Base-by-base conservation (phyloP, 257 asterid species). In the Petunia axillaris region DNA sequence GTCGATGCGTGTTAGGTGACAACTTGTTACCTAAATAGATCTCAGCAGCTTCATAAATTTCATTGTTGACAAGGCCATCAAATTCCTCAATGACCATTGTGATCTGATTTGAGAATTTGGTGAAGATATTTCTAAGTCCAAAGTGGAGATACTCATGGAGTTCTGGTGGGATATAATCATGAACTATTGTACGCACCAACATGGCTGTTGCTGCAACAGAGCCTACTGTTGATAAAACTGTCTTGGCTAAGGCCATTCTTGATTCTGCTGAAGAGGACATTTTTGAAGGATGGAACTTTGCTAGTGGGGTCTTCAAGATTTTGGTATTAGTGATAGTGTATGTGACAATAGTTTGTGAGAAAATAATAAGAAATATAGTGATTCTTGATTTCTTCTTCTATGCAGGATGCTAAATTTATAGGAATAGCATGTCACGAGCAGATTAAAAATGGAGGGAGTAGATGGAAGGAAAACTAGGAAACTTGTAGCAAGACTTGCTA, bases 191-290 rank as follows among this genome's bases (percentile, higher is more conserved):
- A 41, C 86, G 60, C 2, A 83, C 63, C 8, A 85, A 80, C 77
- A 80, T 13, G 4, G 81, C 75, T 10, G 84, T 79, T 8, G 84
- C 84, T 43, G 84, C 80, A 66, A 66, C 6, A 76, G 48, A 6
- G 86, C 48, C 14, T 83, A 53, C 78, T 85, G 75, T 37, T n/a
- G 78, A 36, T 83, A 82, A 44, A 85, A 57, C 25, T 76, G 35
- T 65, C 37, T 65, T 65, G 74, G 53, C 52, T 13, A 65, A 6
- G 5, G 13, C 74, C 37, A 65, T 65, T 14, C 6, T 65, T 1
- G 6, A 65, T 65, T 14, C 55, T 58, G 84, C 48, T 4, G 68
- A 68, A 50, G 85, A 82, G 13, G 85, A 76, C 60, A 85, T 79
- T 52, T 13, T 63, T 4, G 15, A 40, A 48, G 58, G 40, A 1